These are phyloP conservation scores for Starmerella tilneyi DNA, from an alignment of 805 yeast species.

Conservation along the genomic window DNA sequence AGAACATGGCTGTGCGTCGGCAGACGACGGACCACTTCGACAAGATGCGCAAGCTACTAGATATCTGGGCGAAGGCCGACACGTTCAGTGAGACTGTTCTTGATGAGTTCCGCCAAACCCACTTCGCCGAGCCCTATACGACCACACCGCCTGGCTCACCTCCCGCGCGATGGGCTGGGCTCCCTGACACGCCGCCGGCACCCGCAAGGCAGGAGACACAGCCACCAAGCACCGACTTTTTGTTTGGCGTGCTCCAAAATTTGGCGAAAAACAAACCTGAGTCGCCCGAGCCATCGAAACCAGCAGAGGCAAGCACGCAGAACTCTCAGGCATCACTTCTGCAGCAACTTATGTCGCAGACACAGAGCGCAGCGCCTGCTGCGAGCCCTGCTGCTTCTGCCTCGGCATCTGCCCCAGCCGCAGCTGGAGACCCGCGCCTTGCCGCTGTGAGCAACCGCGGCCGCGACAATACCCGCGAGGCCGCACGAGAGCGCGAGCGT, in stretches of 20 bases:
- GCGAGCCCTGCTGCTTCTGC: too few relatives aligned
- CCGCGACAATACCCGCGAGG: slow-evolving; percentile 9
- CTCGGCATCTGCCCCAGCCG: neutral
- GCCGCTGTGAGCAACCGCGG: slow-evolving; percentile 19
- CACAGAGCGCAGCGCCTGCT: too few relatives aligned
- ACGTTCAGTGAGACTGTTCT: slow-evolving; percentile 58
- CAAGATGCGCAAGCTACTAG: slow-evolving; percentile 73
- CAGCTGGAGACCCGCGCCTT: slow-evolving; percentile 12
- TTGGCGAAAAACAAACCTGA: slow-evolving; percentile 41
- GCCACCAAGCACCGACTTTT: slow-evolving; percentile 37
- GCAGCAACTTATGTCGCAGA: slow-evolving; percentile 20
- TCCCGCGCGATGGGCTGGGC: slow-evolving; percentile 33
- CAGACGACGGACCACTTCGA: slow-evolving; percentile 32
- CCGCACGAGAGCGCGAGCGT: slow-evolving; percentile 20
- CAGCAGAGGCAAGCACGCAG: slow-evolving; percentile 27
- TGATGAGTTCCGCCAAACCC: slow-evolving; percentile 45
- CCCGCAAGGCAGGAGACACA: slow-evolving; percentile 24
- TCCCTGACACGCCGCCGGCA: slow-evolving; percentile 18
- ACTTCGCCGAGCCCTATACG: slow-evolving; percentile 39
- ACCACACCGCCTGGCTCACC: slow-evolving; percentile 66
- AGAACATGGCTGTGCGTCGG: slow-evolving; percentile 35
- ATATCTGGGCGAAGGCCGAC: slow-evolving; percentile 81
- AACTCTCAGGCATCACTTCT: slow-evolving; percentile 15
- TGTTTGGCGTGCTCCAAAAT: slow-evolving; percentile 50
- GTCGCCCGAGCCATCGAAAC: slow-evolving; percentile 19